phyloP scores from a whole-genome alignment of 352 stramenopile species.

The Halophytophthora batemanensis region DNA sequence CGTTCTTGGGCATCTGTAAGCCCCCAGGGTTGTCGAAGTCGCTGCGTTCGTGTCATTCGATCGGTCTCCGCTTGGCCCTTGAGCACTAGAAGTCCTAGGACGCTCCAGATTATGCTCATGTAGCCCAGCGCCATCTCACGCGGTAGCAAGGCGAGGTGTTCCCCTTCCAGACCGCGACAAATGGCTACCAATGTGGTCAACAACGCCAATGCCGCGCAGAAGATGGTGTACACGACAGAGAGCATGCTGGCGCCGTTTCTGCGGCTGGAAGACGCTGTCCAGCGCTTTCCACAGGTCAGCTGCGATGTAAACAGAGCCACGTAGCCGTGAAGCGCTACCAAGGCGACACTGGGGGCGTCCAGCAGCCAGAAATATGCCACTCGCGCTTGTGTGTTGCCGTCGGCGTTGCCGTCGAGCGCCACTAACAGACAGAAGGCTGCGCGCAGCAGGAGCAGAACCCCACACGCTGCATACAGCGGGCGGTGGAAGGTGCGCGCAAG shows the following conservation, averaged over 20 bases:
- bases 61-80: too few species aligned
- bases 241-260: neutral
- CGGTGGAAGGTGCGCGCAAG: constrained; percentile 27
- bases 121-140: neutral
- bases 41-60: too few species aligned
- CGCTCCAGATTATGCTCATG: neutral
- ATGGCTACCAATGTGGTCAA: neutral
- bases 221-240: neutral
- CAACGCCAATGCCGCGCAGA: neutral
- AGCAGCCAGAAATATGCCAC: constrained; percentile 30
- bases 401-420: neutral
- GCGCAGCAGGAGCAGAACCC: constrained; percentile 23
- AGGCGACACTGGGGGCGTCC: constrained; percentile 27
- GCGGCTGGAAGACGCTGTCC: constrained; percentile 3
- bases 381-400: neutral
- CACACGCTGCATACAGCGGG: constrained; percentile 21
- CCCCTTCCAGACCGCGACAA: neutral
- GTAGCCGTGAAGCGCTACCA: constrained; percentile 26
- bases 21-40: too few species aligned
- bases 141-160: too few species aligned
- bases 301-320: constrained; percentile 30
- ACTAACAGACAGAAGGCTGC: constrained; percentile 17
- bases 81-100: neutral
- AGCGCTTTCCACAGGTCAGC: constrained; percentile 20
- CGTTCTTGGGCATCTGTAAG: too few species aligned